Percentiles rank a stretch among this genome's conserved stretches.
Evolutionary conservation across 2,329 filamentous ascomycete genomes (phyloP).

Genomic region (Huntiella abstrusa): DNA sequence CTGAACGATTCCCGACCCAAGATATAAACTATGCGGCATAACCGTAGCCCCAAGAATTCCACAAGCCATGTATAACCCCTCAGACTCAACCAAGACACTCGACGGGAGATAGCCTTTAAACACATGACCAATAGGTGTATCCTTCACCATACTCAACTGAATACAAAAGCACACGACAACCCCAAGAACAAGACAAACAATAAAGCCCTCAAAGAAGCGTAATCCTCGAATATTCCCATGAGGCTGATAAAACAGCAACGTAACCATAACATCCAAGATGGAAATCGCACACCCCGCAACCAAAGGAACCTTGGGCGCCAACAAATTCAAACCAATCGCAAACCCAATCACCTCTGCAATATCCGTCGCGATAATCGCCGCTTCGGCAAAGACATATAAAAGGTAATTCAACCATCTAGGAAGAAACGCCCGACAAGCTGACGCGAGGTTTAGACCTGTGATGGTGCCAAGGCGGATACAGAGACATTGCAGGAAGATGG

Average conservation of each 20-base stretch:
- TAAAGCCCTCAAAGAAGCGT: constrained; percentile 45
- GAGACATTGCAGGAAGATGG: constrained; percentile 50
- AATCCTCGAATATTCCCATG: constrained; percentile 38
- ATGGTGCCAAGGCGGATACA: constrained; percentile 52
- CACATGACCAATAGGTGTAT: constrained; percentile 36
- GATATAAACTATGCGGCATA: constrained; percentile 50
- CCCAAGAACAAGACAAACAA: constrained; percentile 43
- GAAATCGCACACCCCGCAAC: constrained; percentile 51
- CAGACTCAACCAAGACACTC: constrained; percentile 33
- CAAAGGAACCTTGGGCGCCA: constrained; percentile 43
- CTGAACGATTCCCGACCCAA: constrained; percentile 52
- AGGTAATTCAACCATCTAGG: constrained; percentile 45
- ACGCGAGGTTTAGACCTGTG: constrained; percentile 46
- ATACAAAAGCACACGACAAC: constrained; percentile 55
- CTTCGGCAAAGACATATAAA: constrained; percentile 44
- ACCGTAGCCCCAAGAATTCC: constrained; percentile 62
- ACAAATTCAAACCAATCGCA: constrained; percentile 48
- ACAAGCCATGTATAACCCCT: constrained; percentile 50
- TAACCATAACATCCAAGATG: constrained; percentile 48
- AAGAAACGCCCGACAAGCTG: constrained; percentile 45
- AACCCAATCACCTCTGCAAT: constrained; percentile 56
- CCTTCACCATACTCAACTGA: constrained; percentile 42
- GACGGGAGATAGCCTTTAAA: constrained; percentile 49
- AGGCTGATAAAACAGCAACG: constrained; percentile 47
- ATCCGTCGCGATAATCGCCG: constrained; percentile 52